A percentile compares a stretch with the other conserved stretches of the same genome.
phyloP scores from a whole-genome alignment of 2,329 filamentous ascomycete species.

The Cladosporium oxysporum region DNA sequence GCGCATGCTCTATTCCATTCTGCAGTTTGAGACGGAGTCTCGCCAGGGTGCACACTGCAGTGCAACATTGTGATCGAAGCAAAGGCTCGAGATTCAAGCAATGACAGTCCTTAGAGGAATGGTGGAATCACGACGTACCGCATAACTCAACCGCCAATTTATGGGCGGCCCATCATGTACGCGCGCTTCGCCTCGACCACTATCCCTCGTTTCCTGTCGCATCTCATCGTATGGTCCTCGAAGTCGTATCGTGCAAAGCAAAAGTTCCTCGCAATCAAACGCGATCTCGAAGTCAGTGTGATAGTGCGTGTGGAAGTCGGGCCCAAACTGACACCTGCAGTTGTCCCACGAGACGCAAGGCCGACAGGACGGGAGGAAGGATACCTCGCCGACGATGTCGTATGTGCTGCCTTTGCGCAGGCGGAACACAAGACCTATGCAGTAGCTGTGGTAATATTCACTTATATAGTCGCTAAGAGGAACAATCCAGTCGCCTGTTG shows the following conservation, averaged over 20 bases:
- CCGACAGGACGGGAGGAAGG: background rate
- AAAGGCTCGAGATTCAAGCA: background rate
- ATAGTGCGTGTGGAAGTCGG: background rate
- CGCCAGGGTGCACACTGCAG: background rate
- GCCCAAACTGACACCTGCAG: background rate
- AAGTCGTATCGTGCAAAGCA: background rate
- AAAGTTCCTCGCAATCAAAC: background rate
- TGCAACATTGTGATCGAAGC: background rate
- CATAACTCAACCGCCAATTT: background rate
- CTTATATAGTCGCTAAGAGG: background rate
- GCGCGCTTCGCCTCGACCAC: background rate
- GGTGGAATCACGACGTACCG: background rate
- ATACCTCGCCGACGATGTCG: background rate
- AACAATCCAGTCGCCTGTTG: constrained; percentile 1
- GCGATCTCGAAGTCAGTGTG: background rate
- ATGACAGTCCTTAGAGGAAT: background rate
- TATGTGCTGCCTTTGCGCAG: background rate
- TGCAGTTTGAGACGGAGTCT: background rate
- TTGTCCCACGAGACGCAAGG: background rate
- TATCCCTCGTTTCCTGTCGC: background rate
- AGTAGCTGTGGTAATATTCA: background rate
- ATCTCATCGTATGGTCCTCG: background rate
- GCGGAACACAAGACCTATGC: background rate
- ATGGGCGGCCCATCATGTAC: background rate
- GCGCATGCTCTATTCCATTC: background rate